Percentiles rank a stretch among this genome's conserved stretches.
These are phyloP conservation scores for Rhizopus microsporus DNA, from an alignment of 371 early-diverging fungal species.

Conservation along the genomic window DNA sequence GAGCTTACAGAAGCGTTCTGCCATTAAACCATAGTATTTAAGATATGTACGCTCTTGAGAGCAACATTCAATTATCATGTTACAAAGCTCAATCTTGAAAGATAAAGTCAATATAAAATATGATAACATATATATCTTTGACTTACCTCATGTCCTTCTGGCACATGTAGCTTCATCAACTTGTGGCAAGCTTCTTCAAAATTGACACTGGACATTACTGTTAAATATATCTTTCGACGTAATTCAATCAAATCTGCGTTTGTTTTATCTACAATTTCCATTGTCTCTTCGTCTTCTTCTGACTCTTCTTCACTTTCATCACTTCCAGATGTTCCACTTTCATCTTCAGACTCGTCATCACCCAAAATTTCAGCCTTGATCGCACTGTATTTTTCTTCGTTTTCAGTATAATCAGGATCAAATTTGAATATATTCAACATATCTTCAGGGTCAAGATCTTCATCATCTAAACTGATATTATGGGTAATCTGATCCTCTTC, in stretches of 20 bases:
- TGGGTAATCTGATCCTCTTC: conserved; percentile 97
- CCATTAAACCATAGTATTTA: conserved; percentile 91
- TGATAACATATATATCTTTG: not conserved
- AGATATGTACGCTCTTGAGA: conserved; percentile 94
- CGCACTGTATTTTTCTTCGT: conserved; percentile 80
- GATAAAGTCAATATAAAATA: not conserved
- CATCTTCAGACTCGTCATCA: conserved; percentile 69
- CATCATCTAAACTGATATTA: conserved; percentile 85
- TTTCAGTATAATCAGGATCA: conserved; percentile 81
- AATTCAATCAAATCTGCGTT: conserved; percentile 88
- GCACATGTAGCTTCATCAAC: conserved; percentile 82
- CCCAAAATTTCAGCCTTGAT: conserved; percentile 92
- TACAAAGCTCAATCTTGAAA: conserved; percentile 78
- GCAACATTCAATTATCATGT: conserved; percentile 98
- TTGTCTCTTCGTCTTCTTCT: conserved; percentile 45
- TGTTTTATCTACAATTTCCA: conserved; percentile 88
- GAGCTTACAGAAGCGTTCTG: conserved; percentile 92
- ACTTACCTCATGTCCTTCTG: conserved; percentile 78
- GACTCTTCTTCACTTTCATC: conserved; percentile 45
- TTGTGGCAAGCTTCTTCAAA: conserved; percentile 98
- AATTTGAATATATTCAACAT: conserved; percentile 81
- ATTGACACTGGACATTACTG: conserved; percentile 94
- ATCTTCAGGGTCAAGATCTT: conserved; percentile 80
- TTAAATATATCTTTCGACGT: conserved; percentile 91
- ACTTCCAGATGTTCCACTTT: conserved; percentile 47